Evolutionary conservation across 768 basidiomycete genomes (phyloP).

Genomic region (Hysterangium stoloniferum): DNA sequence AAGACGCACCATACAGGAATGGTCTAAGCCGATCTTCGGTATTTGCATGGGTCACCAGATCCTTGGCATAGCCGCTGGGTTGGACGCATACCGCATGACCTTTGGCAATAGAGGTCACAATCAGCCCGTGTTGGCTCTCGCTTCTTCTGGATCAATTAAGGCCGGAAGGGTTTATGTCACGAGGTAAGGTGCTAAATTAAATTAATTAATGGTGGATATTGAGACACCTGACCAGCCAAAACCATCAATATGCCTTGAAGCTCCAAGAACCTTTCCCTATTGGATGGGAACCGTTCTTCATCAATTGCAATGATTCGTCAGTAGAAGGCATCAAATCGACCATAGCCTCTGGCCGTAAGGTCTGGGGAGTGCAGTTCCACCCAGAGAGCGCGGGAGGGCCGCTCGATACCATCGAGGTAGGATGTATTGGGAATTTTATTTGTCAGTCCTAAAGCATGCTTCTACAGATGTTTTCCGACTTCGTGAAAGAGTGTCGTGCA

Average conservation of each 20-base stretch:
- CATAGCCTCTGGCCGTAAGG: slow-evolving; percentile 72
- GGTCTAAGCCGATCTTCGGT: slow-evolving; percentile 92
- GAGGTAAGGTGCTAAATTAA: slow-evolving; percentile 41
- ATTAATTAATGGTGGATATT: neutral
- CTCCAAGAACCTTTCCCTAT: slow-evolving; percentile 91
- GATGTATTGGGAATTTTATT: slow-evolving; percentile 17
- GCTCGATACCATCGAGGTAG: slow-evolving; percentile 92
- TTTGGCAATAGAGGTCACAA: slow-evolving; percentile 99
- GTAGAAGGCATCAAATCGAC: slow-evolving; percentile 99
- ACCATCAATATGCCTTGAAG: slow-evolving; percentile 96
- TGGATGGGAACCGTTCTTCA: slow-evolving; percentile 99
- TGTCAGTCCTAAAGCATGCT: slow-evolving; percentile 5
- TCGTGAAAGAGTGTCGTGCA: slow-evolving; percentile 71
- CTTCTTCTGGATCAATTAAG: slow-evolving; percentile 87
- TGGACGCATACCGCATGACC: slow-evolving; percentile 97
- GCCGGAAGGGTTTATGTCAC: slow-evolving; percentile 97
- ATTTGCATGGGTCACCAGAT: slow-evolving; percentile 99
- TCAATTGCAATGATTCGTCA: slow-evolving; percentile 98
- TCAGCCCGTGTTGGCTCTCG: slow-evolving; percentile 93
- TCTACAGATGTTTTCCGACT: slow-evolving; percentile 87
- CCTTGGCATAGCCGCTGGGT: slow-evolving; percentile 93
- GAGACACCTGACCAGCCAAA: slow-evolving; percentile 50
- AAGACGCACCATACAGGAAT: slow-evolving; percentile 75
- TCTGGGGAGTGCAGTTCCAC: slow-evolving; percentile 99
- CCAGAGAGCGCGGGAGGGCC: slow-evolving; percentile 99